These are phyloP conservation scores for Globisporangium acanthophoron DNA, from an alignment of 352 stramenopile genomes.

Conservation along the genomic window DNA sequence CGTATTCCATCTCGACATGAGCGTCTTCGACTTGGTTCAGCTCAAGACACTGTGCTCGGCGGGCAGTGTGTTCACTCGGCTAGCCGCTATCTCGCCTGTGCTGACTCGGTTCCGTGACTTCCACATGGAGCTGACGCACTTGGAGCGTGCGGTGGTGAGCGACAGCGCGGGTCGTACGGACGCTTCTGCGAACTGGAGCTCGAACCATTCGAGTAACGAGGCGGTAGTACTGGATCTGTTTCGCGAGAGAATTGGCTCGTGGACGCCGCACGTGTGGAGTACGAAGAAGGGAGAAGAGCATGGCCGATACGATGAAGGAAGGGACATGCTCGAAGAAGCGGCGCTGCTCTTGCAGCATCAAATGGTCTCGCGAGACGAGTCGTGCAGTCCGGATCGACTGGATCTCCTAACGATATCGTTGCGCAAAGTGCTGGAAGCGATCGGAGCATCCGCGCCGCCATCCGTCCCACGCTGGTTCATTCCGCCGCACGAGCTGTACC, in stretches of 20 bases:
- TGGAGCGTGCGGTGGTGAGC: background rate
- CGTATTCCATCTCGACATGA: background rate
- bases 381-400: background rate
- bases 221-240: background rate
- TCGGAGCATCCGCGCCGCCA: background rate
- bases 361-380: background rate
- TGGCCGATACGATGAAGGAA: background rate
- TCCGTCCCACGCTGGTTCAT: background rate
- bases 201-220: background rate
- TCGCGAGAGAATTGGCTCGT: background rate
- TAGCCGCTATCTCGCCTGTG: background rate
- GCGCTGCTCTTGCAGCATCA: background rate
- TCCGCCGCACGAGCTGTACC: conserved; percentile 1
- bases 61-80: background rate
- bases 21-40: background rate
- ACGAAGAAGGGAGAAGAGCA: background rate
- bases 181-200: background rate
- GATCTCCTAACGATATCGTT: background rate
- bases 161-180: background rate
- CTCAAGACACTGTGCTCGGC: background rate
- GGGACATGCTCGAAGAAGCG: background rate
- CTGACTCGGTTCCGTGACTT: background rate
- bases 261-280: background rate
- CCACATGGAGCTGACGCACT: background rate
- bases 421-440: background rate